These are phyloP conservation scores for Sphaerostilbella broomeana DNA, from an alignment of 2,329 filamentous ascomycete genomes.

Conservation along the genomic window DNA sequence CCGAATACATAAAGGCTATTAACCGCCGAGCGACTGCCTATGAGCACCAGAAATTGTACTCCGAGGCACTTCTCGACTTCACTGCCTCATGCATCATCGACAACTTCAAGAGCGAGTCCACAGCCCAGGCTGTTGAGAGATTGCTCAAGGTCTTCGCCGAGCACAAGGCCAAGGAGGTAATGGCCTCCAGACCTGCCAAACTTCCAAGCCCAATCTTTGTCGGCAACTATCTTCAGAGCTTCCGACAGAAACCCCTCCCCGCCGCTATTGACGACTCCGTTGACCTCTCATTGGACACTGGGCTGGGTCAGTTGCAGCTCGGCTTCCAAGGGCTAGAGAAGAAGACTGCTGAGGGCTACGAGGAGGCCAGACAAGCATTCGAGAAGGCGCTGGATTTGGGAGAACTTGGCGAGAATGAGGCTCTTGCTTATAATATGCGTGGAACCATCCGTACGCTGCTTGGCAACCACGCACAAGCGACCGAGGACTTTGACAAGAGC, in stretches of 20 bases:
- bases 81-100: constrained; percentile 99
- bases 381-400: constrained; percentile 80
- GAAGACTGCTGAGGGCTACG: constrained; percentile 86
- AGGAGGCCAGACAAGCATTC: constrained; percentile 79
- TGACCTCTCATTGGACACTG: constrained; percentile 71
- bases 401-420: constrained; percentile 75
- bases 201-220: constrained; percentile 95
- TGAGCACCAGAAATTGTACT: constrained; percentile 84
- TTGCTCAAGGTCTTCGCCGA: constrained; percentile 96
- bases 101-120: constrained; percentile 85
- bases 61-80: constrained; percentile 93
- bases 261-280: constrained; percentile 73
- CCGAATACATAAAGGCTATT: constrained; percentile 93
- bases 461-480: constrained; percentile 77
- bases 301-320: constrained; percentile 77
- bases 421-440: constrained; percentile 90
- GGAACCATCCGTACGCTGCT: constrained; percentile 92
- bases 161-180: constrained; percentile 83
- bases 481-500: constrained; percentile 84
- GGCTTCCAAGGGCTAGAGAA: constrained; percentile 74
- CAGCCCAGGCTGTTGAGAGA: constrained; percentile 83
- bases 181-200: constrained; percentile 77
- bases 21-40: constrained; percentile 96
- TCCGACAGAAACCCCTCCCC: constrained; percentile 76
- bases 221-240: constrained; percentile 97